A percentile compares a stretch with the other conserved stretches of the same genome.
Conservation (phyloP, 805 yeast genomes). For the Candida railenensis region DNA sequence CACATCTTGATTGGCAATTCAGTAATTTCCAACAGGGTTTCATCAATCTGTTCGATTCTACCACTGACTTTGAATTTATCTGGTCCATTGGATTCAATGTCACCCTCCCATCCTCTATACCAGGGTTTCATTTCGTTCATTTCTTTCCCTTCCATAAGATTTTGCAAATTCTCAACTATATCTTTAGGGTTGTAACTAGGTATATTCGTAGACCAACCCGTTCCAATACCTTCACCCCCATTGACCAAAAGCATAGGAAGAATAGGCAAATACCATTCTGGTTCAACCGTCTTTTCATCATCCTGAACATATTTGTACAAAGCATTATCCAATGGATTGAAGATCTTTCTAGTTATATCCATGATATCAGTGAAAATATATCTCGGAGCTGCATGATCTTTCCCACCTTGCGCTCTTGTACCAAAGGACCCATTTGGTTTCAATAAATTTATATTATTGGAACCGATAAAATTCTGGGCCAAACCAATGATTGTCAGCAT, state of each 20-base stretch:
- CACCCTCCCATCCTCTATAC: slow-evolving; percentile 95
- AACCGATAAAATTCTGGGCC: slow-evolving; percentile 93
- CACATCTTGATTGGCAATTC: slow-evolving; percentile 91
- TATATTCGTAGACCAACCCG: slow-evolving; percentile 96
- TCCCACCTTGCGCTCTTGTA: slow-evolving; percentile 95
- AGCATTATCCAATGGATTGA: slow-evolving; percentile 78
- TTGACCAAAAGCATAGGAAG: slow-evolving; percentile 92
- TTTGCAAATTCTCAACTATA: slow-evolving; percentile 69
- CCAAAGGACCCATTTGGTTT: slow-evolving; percentile 96
- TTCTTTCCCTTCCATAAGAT: slow-evolving; percentile 71
- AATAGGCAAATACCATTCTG: slow-evolving; percentile 93
- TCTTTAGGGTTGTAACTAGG: slow-evolving; percentile 90
- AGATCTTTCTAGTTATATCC: slow-evolving; percentile 71
- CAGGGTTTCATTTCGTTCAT: slow-evolving; percentile 80
- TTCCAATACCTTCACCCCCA: slow-evolving; percentile 97
- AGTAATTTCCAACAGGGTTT: slow-evolving; percentile 79
- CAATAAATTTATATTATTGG: slow-evolving; percentile 81
- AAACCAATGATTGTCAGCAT: slow-evolving; percentile 88
- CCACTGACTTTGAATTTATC: slow-evolving; percentile 80
- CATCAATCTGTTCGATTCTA: slow-evolving; percentile 75
- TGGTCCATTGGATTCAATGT: slow-evolving; percentile 58
- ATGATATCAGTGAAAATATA: slow-evolving; percentile 87
- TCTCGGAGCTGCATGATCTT: slow-evolving; percentile 98
- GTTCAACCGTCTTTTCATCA: slow-evolving; percentile 92
- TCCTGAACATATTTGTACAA: slow-evolving; percentile 79